These are phyloP conservation scores for Daldinia loculata DNA, from an alignment of 495 filamentous ascomycete species.

Conservation along the genomic window DNA sequence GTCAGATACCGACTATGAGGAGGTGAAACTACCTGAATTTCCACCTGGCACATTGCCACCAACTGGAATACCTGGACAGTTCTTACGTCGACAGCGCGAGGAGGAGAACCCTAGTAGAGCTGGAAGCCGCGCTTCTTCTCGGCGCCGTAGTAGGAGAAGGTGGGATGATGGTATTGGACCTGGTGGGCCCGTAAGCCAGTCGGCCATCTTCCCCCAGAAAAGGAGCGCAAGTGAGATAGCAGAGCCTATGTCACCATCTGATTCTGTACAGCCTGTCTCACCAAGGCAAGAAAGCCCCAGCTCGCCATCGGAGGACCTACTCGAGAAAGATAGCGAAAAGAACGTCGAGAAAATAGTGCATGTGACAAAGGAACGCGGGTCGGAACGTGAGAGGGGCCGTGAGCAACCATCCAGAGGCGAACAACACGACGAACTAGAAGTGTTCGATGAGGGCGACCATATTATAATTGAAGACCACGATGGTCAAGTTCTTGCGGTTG, in stretches of 20 bases:
- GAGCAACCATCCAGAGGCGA: conserved; percentile 37
- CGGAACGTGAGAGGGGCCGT: conserved; percentile 43
- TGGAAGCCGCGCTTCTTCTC: conserved; percentile 67
- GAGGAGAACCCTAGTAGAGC: conserved; percentile 68
- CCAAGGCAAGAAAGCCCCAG: conserved; percentile 43
- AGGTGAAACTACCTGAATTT: conserved; percentile 67
- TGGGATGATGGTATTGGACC: conserved; percentile 77
- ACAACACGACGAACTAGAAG: conserved; percentile 61
- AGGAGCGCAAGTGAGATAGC: conserved; percentile 53
- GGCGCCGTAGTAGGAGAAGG: conserved; percentile 70
- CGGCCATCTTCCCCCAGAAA: conserved; percentile 82
- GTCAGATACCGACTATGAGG: conserved; percentile 61
- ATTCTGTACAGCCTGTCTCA: conserved; percentile 30
- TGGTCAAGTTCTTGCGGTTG: conserved; percentile 77
- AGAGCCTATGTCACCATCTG: conserved; percentile 39
- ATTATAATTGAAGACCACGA: conserved; percentile 87
- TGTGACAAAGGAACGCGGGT: conserved; percentile 35
- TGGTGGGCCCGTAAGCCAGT: conserved; percentile 89
- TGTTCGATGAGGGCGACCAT: conserved; percentile 83
- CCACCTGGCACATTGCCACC: conserved; percentile 84
- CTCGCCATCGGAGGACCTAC: conserved; percentile 28
- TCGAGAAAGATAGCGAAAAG: conserved; percentile 32
- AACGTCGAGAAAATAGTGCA: conserved; percentile 31
- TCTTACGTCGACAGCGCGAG: conserved; percentile 82
- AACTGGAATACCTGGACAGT: conserved; percentile 75